These are phyloP conservation scores for Sporothrix phasma DNA, from an alignment of 2,329 filamentous ascomycete species.

Conservation along the genomic window DNA sequence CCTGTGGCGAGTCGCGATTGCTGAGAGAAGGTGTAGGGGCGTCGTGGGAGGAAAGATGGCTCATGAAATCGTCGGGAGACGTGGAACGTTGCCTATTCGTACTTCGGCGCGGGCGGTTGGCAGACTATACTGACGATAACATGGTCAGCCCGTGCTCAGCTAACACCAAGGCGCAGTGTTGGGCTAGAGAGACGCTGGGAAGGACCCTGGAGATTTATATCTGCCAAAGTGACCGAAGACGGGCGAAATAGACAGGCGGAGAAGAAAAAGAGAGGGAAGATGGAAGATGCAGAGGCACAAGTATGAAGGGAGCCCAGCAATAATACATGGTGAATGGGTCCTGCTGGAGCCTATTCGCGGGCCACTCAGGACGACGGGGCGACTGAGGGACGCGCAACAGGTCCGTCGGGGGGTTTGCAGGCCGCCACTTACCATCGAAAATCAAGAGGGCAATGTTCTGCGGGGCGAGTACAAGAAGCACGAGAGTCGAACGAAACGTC, in stretches of 20 bases:
- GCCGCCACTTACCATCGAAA: constrained; percentile 9
- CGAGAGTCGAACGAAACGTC: neutral
- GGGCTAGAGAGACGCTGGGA: neutral
- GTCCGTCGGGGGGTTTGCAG: neutral
- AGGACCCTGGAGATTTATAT: neutral
- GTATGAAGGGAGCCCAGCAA: neutral
- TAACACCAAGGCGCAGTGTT: neutral
- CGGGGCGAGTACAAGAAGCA: constrained; percentile 4
- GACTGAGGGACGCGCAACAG: neutral
- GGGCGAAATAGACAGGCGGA: neutral
- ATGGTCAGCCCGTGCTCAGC: neutral
- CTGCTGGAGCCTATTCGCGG: neutral
- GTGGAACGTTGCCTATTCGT: constrained; percentile 3
- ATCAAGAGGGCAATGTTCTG: neutral
- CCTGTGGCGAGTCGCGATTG: neutral
- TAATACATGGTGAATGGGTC: neutral
- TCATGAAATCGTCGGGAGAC: neutral
- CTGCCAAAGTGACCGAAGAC: neutral
- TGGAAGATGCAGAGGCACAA: neutral
- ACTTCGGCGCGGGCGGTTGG: constrained; percentile 3
- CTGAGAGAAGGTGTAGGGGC: neutral
- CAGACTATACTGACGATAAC: constrained; percentile 6
- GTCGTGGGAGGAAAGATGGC: neutral
- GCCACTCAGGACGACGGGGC: neutral
- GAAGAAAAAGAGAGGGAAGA: neutral